Base-by-base conservation (phyloP, 2,329 filamentous ascomycete species). In the Aspergillus viridinutans region DNA sequence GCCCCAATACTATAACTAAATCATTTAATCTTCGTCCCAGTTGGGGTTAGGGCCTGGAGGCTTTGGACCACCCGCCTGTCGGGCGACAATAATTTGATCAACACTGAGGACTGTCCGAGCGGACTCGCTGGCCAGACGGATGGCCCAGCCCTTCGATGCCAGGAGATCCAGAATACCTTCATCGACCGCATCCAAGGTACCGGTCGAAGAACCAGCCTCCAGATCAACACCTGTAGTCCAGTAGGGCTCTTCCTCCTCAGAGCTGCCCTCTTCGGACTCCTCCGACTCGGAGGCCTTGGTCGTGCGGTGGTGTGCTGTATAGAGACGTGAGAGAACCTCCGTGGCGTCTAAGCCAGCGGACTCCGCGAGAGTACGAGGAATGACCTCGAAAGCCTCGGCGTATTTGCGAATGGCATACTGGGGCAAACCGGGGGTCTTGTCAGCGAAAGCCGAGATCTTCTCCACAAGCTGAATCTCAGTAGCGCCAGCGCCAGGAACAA, bases 351-450 rank as follows among this genome's bases (percentile, higher is more conserved):
- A 83, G 64, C 94, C 94, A 48, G 92, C 93, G 66, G 90, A 96
- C 78, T 99, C 94, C 52, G 95, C 94, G 56, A 99, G 82, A 17
- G 91, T 96, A 64, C 94, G 88, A 21, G 94, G 93, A 53, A 99
- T 88, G 51, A 99, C 93, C 80, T 99, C 94, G 68, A 99, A 99
- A 8, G 94, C 93, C 78, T 99, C 93, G 53, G 90, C 94, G 73
- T 88, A 99, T 80, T 97, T 97, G 77, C 92, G 90, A 79, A 99
- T 99, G 28, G 93, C 92, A 75, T 99, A 95, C 76, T 99, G 94
- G 54, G 92, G 85, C 53, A 99, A 83, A 48, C 94, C 95, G 1
- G 92, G 88, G 1, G 94, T 97, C 80, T 90, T 93, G 75, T 97
- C 94, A 43, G 89, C 94, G 59, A 92, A 88, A 23, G 90, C 88